phyloP scores from a whole-genome alignment of 2,329 filamentous ascomycete genomes.

The Ophiostoma sp. region DNA sequence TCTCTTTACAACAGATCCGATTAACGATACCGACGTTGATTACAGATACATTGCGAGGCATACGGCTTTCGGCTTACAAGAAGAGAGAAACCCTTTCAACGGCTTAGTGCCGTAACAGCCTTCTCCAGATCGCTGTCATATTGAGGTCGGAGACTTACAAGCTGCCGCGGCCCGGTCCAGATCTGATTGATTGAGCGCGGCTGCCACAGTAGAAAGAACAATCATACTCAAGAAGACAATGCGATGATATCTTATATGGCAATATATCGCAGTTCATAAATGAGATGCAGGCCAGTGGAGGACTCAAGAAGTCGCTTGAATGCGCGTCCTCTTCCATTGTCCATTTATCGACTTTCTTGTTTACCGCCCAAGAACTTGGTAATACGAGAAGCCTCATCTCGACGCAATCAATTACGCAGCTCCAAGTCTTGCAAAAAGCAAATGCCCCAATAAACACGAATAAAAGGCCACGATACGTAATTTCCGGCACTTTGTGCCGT shows the following conservation, averaged over 20 bases:
- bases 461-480: neutral
- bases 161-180: conserved; percentile 12
- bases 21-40: neutral
- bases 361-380: neutral
- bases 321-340: neutral
- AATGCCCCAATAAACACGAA: neutral
- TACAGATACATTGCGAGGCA: neutral
- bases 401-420: conserved; percentile 1
- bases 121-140: neutral
- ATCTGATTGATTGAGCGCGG: neutral
- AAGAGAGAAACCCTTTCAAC: too few relatives aligned
- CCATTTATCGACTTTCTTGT: neutral
- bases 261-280: neutral
- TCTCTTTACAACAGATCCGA: neutral
- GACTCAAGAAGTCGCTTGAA: neutral
- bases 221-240: neutral
- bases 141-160: conserved; percentile 3
- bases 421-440: neutral
- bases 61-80: neutral
- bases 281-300: neutral
- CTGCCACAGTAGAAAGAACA: neutral
- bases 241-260: neutral
- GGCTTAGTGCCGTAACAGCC: neutral
- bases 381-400: neutral
- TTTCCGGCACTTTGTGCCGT: neutral